Base-by-base conservation (phyloP, 1,139 yeast genomes). In the Suhomyces coccinellae region DNA sequence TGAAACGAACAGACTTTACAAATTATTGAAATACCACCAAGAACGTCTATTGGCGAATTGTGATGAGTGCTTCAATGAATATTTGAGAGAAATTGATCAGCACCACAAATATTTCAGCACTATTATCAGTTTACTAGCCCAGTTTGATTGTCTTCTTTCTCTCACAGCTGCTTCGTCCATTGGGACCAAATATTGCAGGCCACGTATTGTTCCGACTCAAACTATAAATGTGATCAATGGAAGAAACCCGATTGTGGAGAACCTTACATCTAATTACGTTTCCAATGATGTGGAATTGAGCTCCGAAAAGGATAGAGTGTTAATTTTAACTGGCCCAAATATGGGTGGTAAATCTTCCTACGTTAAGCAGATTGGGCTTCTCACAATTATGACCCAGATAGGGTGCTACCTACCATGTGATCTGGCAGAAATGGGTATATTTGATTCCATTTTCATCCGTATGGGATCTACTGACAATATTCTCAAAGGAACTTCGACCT, bases 291-390 rank as follows among this genome's bases (percentile, higher is more conserved):
- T 86, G 8, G 47, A 62, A 3, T 76, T 88, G 68, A 55, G 69
- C 3, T 61, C 65, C 12, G 63, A 69, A 39, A 61, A 67, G 1
- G 69, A 77, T 16, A 66, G 87, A 32, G 77, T 83, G 0, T 65
- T 86, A 51, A 74, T 88, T 9, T 76, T 87, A 24, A 83, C 90
- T 0, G 88, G 88, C 0, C 87, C 90, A 0, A 84, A 84, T 51
- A 84, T 84, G 90, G 90, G 90, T 6, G 90, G 90, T 3, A 84
- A 84, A 56, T 80, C 86, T n/a, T 80, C 86, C 0, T 80, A 79
- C 56, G 85, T 83, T 24, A 73, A 85, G 36, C 86, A 82, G 49
- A 71, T 81, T 10, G 89, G 88, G 0, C 61, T 84, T 15, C 65
- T 77, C 11, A 78, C 75, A 3, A 77, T 84, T 9, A 69, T 77